Conservation (phyloP, 2,329 filamentous ascomycete genomes). For the Diaporthe sp. region DNA sequence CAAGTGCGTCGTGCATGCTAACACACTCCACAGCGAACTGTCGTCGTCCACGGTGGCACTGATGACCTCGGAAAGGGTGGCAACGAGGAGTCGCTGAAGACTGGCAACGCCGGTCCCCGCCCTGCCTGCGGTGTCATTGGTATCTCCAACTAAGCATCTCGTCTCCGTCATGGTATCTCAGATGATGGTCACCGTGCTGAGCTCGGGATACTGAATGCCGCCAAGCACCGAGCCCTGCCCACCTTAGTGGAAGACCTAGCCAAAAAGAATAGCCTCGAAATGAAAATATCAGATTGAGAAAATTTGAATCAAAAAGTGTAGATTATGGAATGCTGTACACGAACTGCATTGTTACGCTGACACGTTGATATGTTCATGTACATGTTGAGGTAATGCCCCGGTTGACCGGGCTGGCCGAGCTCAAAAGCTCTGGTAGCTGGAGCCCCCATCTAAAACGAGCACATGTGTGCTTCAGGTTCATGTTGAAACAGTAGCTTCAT, state of each 20-base stretch:
- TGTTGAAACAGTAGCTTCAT: neutral
- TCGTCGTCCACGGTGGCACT: conserved; percentile 94
- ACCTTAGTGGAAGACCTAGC: neutral
- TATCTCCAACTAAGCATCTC: conserved; percentile 75
- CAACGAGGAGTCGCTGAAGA: conserved; percentile 97
- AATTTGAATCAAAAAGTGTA: neutral
- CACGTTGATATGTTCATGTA: neutral
- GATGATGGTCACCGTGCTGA: neutral
- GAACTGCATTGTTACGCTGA: neutral
- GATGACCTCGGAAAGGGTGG: conserved; percentile 96
- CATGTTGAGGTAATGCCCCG: neutral
- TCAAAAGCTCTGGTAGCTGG: neutral
- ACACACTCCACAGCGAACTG: conserved; percentile 75
- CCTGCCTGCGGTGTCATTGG: conserved; percentile 98
- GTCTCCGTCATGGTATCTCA: neutral
- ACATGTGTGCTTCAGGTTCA: neutral
- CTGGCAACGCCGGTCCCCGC: conserved; percentile 92
- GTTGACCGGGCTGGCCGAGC: neutral
- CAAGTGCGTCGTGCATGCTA: neutral
- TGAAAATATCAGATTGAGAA: neutral
- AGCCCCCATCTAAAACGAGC: neutral
- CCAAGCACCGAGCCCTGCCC: neutral
- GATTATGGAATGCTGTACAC: neutral
- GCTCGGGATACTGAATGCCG: neutral
- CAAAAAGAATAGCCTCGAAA: neutral